Conservation (phyloP, 495 filamentous ascomycete genomes). For the Talaromyces proteolyticus region DNA sequence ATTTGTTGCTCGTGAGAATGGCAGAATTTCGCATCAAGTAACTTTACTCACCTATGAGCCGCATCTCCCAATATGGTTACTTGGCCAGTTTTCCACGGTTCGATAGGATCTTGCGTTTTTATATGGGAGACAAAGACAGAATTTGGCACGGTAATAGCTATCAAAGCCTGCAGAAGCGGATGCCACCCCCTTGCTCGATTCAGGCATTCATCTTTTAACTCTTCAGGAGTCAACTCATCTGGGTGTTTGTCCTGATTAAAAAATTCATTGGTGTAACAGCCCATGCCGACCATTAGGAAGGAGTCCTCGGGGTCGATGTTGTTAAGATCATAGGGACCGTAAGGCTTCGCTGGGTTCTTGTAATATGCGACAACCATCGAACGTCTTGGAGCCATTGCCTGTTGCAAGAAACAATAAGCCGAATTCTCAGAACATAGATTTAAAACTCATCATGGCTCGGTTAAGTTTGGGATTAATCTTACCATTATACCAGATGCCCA, state of each 20-base stretch:
- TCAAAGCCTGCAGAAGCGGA: neutral
- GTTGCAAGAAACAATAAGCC: neutral
- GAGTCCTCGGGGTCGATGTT: neutral
- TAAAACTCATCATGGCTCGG: too few relatives aligned
- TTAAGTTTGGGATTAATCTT: neutral
- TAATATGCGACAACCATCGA: neutral
- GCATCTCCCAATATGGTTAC: neutral
- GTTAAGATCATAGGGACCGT: neutral
- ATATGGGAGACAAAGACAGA: neutral
- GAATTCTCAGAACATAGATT: neutral
- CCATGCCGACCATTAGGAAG: neutral
- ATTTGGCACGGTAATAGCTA: neutral
- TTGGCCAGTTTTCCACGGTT: neutral
- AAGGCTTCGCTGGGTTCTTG: neutral
- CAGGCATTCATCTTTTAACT: neutral
- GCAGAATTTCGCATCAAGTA: neutral
- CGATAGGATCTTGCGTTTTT: neutral
- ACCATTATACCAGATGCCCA: constrained; percentile 5
- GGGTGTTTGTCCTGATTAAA: neutral
- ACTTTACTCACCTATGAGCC: neutral
- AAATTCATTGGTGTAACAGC: neutral
- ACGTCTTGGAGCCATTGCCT: neutral
- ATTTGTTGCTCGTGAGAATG: neutral
- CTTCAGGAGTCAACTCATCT: neutral
- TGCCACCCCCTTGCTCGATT: neutral